These are phyloP conservation scores for Talaromyces sp. DNA, from an alignment of 2,329 filamentous ascomycete genomes.

Conservation along the genomic window DNA sequence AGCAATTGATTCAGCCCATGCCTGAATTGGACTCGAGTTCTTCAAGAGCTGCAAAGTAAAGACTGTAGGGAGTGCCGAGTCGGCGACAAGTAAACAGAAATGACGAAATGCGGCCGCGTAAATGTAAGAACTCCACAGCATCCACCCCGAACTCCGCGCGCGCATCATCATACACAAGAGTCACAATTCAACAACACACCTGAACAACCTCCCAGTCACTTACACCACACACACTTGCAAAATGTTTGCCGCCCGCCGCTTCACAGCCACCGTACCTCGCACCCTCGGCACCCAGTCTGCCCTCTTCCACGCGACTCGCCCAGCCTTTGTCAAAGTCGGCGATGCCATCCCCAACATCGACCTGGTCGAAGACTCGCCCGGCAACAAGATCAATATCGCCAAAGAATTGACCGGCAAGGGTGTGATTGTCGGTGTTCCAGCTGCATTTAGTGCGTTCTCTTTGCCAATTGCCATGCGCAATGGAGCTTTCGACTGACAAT, in stretches of 20 bases:
- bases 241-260: conserved; percentile 40
- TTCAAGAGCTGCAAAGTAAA: too few species aligned
- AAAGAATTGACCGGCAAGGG: conserved; percentile 73
- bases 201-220: neutral
- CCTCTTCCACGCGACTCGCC: conserved; percentile 39
- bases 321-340: conserved; percentile 64
- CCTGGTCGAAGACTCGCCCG: conserved; percentile 79
- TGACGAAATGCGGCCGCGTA: neutral
- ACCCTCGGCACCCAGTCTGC: conserved; percentile 29
- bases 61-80: neutral
- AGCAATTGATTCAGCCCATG: neutral
- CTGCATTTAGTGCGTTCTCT: conserved; percentile 61
- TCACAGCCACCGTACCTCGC: conserved; percentile 32
- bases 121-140: neutral
- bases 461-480: neutral
- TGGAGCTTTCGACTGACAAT: neutral
- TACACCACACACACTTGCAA: neutral
- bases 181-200: neutral
- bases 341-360: conserved; percentile 75
- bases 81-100: neutral
- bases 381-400: conserved; percentile 84
- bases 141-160: neutral
- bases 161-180: neutral
- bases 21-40: too few species aligned
- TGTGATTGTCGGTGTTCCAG: conserved; percentile 80